Base-by-base conservation (phyloP, 257 asterid species). In the Gentiana dahurica region DNA sequence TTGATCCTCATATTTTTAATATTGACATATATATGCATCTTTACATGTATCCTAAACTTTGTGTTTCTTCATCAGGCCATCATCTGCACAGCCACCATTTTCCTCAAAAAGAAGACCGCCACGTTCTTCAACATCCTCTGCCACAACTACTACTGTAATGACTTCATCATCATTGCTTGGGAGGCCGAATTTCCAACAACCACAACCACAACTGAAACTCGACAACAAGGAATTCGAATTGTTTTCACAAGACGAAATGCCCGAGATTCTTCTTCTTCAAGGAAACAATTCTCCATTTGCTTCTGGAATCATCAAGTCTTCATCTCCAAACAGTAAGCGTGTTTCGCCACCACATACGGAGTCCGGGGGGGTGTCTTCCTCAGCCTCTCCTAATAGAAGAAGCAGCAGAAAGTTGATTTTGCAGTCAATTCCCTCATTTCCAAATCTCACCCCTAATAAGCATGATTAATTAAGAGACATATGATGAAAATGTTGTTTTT, bases 281-380 rank as follows among this genome's bases (percentile, higher is more conserved):
- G 78, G 67, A 35, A 60, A 59, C 15, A 74, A 73, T 32, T 81
- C 90, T 38, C 86, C 97, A 0, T 34, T 65, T 6, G 62, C 77
- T 7, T 74, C 82, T 34, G 24, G 24, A 24, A 24, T 24, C 24
- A 61, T 88, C 33, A 86, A 88, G 68, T 54, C 77, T 11, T 70
- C 81, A 15, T 92, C 99, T 36, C 97, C 99, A 24, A 92, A 78
- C 64, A 54, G 80, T 69, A 89, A 89, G 77, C 73, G 97, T 63
- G 90, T 89, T 47, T 81, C 93, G 34, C 83, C 95, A 4, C 95
- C 92, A 59, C 84, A 77, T 44, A 24, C 68, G 5, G 58, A 55
- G 51, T 59, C 58, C 7, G 79, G 62, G 48, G 61, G n/a, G 61
- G 0, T 24, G 24, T 24, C 24, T 24, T 24, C 24, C 24, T 24